Base-by-base conservation (phyloP, 2,329 filamentous ascomycete species). In the Sclerotinia spermophila region DNA sequence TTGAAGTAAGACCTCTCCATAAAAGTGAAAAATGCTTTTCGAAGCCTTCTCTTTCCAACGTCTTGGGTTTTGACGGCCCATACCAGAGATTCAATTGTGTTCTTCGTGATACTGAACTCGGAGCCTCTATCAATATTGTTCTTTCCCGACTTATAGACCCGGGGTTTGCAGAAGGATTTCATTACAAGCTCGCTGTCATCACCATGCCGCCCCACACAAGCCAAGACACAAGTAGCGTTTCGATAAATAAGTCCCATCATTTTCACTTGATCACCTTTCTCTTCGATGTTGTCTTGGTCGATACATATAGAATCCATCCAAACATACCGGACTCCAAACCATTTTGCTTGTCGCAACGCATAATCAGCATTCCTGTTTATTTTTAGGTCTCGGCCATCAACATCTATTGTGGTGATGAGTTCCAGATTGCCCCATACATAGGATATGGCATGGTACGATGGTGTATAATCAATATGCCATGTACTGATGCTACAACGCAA, bases 271-370 rank as follows among this genome's bases (percentile, higher is more conserved):
- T 51, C 27, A 24, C 21, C 44, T 64, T 64, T 51, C 24, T 51
- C 30, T 21, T 38, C 4, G 8, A 3, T 19, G 11, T 38, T 19
- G 8, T 38, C 2, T 51, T 38, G 61, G 10, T 38, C 61, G 24
- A 64, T 64, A 64, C 21, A 64, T 17, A 64, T n/a, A 8, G 61
- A 51, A 65, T 65, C 33, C 5, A 51, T 38, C 61, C 44, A 64
- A 10, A 64, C 21, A 51, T 27, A 27, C 38, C 15, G 44, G 24
- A 13, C 13, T 5, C 44, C 44, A 51, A 51, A 27, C 24, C 61
- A 64, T 13, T 24, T 13, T n/a, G 60, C 21, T 48, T 48, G 21
- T 21, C 30, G 21, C 42, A 64, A 48, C 21, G 60, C 42, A 3
- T 48, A 19, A n/a, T 38, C 19, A 15, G 11, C 21, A 38, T 48